Evolutionary conservation across 2,329 filamentous ascomycete species (phyloP), one percentile per base, ranked within the genome.

Genomic region (Diaporthe humulicola): DNA sequence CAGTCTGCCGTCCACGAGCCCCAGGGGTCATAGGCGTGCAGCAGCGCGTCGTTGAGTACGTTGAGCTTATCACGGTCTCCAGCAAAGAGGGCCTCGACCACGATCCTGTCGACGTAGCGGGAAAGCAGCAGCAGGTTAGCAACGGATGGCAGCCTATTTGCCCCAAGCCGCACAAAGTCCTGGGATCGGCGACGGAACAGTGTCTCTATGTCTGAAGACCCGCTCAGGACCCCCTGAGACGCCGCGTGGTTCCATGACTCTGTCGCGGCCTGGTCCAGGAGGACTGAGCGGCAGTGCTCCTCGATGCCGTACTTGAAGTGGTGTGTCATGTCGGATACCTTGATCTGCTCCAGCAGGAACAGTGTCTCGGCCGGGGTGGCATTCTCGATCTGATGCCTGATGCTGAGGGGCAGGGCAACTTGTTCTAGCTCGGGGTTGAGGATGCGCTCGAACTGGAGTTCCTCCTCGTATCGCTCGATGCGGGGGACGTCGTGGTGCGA

Each of bases 401-500:
- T 79, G 74, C 81, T 82, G 19, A 76, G 57, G 8, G 81, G 82
- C 5, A 81, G 74, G n/a, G 70, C 66, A 2, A 74, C 42, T 4
- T 69, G 66, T 3, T 52, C 71, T 1, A 33, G 54, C 5, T 56
- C 57, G 0, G 72, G 38, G 58, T 64, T 75, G 22, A 75, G 75
- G 7, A 74, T 74, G 17, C 74, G 72, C 69, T 81, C 81, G 6
- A 84, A 75, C 2, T 76, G 77, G 36, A 79, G 28, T 74, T 84
- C 83, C 30, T 81, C 76, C 60, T 82, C 80, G 64, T 81, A 82
- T n/a, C 83, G 79, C 45, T 81, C 78, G 15, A 80, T 76, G 0
- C 84, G 80, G 1, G 82, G 74, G 25, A 83, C 78, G 1, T 81
- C 82, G 57, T 81, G 79, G 71, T 85, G 84, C 7, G 84, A 84